These are phyloP conservation scores for Phytopythium aichiense DNA, from an alignment of 352 stramenopile species.

Conservation along the genomic window DNA sequence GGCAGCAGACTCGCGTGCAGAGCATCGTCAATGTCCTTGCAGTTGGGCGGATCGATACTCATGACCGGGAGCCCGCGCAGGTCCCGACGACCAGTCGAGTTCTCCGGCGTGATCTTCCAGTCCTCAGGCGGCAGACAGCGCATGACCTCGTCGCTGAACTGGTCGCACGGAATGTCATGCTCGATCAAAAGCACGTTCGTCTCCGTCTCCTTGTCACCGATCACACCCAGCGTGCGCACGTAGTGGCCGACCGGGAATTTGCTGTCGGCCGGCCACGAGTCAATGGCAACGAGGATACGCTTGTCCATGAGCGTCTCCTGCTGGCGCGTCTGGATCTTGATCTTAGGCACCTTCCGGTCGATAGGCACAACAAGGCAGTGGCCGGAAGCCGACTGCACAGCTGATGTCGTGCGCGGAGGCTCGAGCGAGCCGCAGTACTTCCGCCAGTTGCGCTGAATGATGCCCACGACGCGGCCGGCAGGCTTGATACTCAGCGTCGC, in stretches of 20 bases:
- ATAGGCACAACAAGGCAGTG: constrained; percentile 83
- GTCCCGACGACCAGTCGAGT: constrained; percentile 88
- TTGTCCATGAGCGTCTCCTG: constrained; percentile 90
- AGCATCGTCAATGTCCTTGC: constrained; percentile 98
- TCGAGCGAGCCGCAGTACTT: constrained; percentile 94
- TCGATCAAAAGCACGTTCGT: constrained; percentile 95
- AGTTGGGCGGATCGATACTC: constrained; percentile 88
- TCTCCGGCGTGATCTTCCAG: constrained; percentile 95
- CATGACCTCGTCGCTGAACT: constrained; percentile 88
- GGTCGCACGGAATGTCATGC: constrained; percentile 92
- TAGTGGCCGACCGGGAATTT: constrained; percentile 96
- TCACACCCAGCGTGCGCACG: constrained; percentile 93
- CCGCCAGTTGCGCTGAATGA: constrained; percentile 92
- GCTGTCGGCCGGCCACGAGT: constrained; percentile 90
- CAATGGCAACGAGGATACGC: constrained; percentile 93
- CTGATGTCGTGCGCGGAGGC: constrained; percentile 42
- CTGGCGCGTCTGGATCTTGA: constrained; percentile 93
- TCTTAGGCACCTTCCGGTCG: constrained; percentile 90
- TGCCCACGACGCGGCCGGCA: constrained; percentile 81
- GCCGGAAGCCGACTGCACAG: constrained; percentile 33
- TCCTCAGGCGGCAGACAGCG: constrained; percentile 90
- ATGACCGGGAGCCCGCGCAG: constrained; percentile 92
- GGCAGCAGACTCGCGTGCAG: constrained; percentile 91
- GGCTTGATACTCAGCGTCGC: constrained; percentile 57
- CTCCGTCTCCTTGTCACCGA: constrained; percentile 97